Conservation (phyloP, 2,329 filamentous ascomycete species). For the Clarireedia paspali region DNA sequence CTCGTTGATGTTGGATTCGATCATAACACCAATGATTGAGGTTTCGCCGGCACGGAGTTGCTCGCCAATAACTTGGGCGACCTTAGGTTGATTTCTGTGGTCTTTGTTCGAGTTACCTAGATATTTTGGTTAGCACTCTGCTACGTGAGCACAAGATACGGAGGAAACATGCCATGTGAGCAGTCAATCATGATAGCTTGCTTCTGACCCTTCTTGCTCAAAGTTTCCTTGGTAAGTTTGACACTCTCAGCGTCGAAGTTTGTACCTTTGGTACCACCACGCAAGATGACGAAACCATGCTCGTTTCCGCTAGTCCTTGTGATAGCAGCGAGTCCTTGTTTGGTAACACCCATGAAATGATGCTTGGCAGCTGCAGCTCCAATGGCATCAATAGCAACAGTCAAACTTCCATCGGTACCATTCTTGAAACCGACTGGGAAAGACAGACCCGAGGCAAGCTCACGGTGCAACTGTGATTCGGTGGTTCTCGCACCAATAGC, state of each 20-base stretch:
- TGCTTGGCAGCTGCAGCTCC: constrained; percentile 78
- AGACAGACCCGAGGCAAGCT: constrained; percentile 87
- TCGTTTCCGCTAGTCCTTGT: constrained; percentile 90
- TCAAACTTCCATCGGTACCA: constrained; percentile 86
- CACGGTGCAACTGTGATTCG: constrained; percentile 91
- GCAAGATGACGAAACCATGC: constrained; percentile 93
- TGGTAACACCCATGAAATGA: constrained; percentile 98
- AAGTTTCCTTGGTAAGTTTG: constrained; percentile 65
- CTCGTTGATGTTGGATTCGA: constrained; percentile 96
- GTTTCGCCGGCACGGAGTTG: constrained; percentile 84
- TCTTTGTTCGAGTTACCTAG: constrained; percentile 93
- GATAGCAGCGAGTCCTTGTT: constrained; percentile 92
- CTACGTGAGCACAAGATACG: background rate
- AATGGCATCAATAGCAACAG: constrained; percentile 92
- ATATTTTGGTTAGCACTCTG: constrained; percentile 8
- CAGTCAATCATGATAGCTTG: constrained; percentile 97
- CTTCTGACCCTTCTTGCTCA: constrained; percentile 76
- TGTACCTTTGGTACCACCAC: constrained; percentile 83
- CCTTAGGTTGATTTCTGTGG: constrained; percentile 94
- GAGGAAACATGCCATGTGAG: constrained; percentile 66
- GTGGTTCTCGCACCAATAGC: constrained; percentile 95
- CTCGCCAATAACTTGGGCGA: constrained; percentile 72
- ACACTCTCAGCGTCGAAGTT: constrained; percentile 90
- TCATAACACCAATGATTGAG: constrained; percentile 93
- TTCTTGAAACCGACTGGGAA: constrained; percentile 99